Conservation (phyloP, 768 basidiomycete genomes). For the Tubosaeta sp. region DNA sequence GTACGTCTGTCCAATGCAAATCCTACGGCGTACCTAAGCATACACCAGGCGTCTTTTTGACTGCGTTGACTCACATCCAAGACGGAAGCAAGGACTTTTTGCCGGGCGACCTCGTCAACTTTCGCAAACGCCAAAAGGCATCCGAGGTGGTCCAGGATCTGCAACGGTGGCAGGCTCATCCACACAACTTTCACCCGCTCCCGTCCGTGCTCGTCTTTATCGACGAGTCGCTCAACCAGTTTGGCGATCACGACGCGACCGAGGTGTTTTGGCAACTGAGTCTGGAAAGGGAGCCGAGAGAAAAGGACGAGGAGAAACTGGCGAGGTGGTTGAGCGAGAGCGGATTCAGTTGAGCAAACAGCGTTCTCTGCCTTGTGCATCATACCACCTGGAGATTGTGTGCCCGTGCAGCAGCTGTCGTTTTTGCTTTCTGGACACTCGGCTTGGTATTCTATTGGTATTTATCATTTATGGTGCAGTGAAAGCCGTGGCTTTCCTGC, state of each 20-base stretch:
- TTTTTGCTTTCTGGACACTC: not conserved
- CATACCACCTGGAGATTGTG: not conserved
- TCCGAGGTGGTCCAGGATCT: conserved; percentile 57
- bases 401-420: not conserved
- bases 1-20: conserved; percentile 31
- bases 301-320: conserved; percentile 50
- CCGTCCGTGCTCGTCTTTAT: conserved; percentile 42
- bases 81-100: conserved; percentile 55
- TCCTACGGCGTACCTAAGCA: conserved; percentile 2
- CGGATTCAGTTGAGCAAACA: conserved; percentile 30
- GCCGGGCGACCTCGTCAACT: conserved; percentile 48
- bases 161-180: conserved; percentile 50
- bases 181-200: conserved; percentile 50
- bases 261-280: conserved; percentile 44
- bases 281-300: conserved; percentile 49
- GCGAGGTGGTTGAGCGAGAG: conserved; percentile 37
- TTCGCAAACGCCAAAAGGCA: conserved; percentile 49
- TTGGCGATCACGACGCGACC: conserved; percentile 30
- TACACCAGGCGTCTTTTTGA: conserved; percentile 51
- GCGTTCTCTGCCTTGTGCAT: not conserved
- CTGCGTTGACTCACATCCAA: conserved; percentile 56
- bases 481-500: not conserved
- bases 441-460: conserved; percentile 8
- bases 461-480: conserved; percentile 5
- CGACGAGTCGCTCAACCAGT: conserved; percentile 35